Conservation (phyloP, 257 asterid species). For the Echium plantagineum region DNA sequence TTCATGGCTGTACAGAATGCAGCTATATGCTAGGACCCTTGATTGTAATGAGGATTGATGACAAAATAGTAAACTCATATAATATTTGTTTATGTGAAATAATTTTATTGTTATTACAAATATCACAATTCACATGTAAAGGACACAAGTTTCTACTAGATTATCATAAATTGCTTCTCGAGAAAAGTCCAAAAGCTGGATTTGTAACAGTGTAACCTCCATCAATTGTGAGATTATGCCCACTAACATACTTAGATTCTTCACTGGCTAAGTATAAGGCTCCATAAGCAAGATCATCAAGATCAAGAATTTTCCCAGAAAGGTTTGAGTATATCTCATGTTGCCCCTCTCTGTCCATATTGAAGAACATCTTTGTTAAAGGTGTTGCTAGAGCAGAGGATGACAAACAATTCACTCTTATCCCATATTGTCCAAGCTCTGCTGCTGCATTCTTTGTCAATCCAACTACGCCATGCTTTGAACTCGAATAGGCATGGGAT, state of each 20-base stretch:
- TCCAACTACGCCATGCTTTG: conserved; percentile 27
- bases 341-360: conserved; percentile 1
- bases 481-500: conserved; percentile 18
- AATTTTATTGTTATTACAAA: too few species aligned
- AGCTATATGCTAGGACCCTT: too few species aligned
- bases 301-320: not conserved
- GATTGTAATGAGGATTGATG: too few species aligned
- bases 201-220: conserved; percentile 4
- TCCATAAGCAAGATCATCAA: conserved; percentile 8
- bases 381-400: conserved; percentile 16
- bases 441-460: conserved; percentile 17
- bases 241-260: conserved; percentile 2
- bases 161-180: not conserved
- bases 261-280: conserved; percentile 10
- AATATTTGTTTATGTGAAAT: too few species aligned
- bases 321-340: not conserved
- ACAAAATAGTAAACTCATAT: too few species aligned
- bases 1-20: too few species aligned
- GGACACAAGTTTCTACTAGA: too few species aligned
- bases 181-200: not conserved
- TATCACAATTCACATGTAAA: too few species aligned
- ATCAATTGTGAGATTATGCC: conserved; percentile 6
- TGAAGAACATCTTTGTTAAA: not conserved
- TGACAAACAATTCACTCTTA: conserved; percentile 30
- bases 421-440: conserved; percentile 25